Base-by-base conservation (phyloP, 345 rosid species). In the Nephelium lappaceum region DNA sequence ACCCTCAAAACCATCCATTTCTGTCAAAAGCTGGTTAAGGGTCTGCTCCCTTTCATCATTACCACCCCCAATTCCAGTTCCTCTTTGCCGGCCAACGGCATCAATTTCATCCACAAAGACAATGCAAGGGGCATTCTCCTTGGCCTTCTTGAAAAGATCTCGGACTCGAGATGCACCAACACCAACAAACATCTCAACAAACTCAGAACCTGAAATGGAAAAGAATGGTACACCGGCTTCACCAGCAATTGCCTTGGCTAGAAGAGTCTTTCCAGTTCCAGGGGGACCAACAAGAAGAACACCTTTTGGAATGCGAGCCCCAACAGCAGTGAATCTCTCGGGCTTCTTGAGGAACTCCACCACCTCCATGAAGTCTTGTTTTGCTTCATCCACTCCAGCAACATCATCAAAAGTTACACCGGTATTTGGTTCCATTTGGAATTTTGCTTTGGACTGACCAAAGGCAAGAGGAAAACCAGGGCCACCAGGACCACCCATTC, bases 401-500 rank as follows among this genome's bases (percentile, higher is more conserved):
- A 96, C 98, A 77, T 96, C 99, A 80, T 96, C 97, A 79, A 96
- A 96, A 23, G 98, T 96, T 19, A 96, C 99, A 19, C 99, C 99
- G 11, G 99, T 96, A 86, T 88, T 96, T 11, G 98, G 97, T 79
- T 96, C 99, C 99, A 96, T 96, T 69, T 94, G 99, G 84, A 96
- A 96, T 89, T 96, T 96, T 6, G 99, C 98, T 83, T 91, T 94
- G 3, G 99, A 96, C 84, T 94, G 97, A 78, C 98, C 99, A 78
- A 96, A 90, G 72, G 80, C 79, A 53, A 96, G 93, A 21, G 99
- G 99, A 77, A 83, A 86, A 43, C 99, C 99, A 76, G 96, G 96
- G 42, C 99, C 99, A 72, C 99, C 99, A 38, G 98, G 98, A 49
- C 99, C 99, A 39, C 99, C 99, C 98, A 96, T 93, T 73, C 99